phyloP scores from a whole-genome alignment of 75 land plant species.

The Ceratopteris richardii region DNA sequence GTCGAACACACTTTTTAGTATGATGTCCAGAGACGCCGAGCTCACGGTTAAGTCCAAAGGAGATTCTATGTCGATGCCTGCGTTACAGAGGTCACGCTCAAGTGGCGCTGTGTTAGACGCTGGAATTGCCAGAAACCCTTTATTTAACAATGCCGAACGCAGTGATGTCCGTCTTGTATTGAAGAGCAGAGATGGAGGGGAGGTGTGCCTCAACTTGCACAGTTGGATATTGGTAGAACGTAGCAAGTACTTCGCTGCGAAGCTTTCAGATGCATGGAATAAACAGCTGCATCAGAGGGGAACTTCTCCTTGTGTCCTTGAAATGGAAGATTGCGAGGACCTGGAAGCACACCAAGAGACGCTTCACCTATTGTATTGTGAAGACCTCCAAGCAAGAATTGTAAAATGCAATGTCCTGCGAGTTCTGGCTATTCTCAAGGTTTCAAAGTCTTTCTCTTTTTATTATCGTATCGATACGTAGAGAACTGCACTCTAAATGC shows the following conservation, averaged over 20 bases:
- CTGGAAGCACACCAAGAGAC: constrained; percentile 53
- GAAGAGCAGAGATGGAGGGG: constrained; percentile 45
- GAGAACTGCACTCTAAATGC: too few species aligned
- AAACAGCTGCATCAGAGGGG: constrained; percentile 37
- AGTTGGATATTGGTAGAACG: constrained; percentile 36
- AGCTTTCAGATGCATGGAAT: constrained; percentile 35
- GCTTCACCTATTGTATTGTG: constrained; percentile 71
- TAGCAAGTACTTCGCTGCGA: constrained; percentile 44
- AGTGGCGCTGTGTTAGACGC: neutral
- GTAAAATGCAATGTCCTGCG: constrained; percentile 46
- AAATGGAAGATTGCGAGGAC: constrained; percentile 51
- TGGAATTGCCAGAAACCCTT: neutral
- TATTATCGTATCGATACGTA: neutral
- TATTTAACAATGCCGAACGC: constrained; percentile 1
- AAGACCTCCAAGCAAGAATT: constrained; percentile 32
- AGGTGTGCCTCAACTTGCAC: constrained; percentile 51
- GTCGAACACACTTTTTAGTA: neutral
- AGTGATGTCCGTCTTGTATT: constrained; percentile 55
- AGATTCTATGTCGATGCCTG: neutral
- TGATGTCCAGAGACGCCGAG: neutral
- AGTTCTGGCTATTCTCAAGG: constrained; percentile 63
- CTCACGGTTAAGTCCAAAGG: neutral
- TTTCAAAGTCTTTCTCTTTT: constrained; percentile 1
- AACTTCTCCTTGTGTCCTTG: constrained; percentile 22
- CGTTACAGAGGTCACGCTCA: neutral